These are phyloP conservation scores for Centaurea solstitialis DNA, from an alignment of 129 eudicot genomes.

Conservation along the genomic window DNA sequence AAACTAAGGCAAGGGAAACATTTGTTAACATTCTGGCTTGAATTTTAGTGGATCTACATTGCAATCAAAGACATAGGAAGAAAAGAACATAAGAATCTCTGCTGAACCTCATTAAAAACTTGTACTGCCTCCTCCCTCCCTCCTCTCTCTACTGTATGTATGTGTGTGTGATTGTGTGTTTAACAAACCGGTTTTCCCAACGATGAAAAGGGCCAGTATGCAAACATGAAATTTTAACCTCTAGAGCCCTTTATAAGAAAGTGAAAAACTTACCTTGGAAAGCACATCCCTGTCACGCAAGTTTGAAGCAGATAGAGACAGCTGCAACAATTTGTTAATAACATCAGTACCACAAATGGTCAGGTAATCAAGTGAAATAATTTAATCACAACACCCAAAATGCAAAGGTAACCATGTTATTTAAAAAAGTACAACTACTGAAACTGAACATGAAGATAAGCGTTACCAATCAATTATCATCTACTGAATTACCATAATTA, in stretches of 20 bases:
- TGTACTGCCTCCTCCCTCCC: neutral
- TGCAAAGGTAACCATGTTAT: neutral
- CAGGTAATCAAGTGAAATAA: neutral
- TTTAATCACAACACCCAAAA: conserved; percentile 9
- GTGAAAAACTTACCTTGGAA: conserved; percentile 67
- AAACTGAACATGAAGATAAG: conserved; percentile 18
- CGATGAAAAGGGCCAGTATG: neutral
- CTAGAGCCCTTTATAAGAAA: neutral
- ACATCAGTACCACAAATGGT: conserved; percentile 19
- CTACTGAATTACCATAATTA: neutral
- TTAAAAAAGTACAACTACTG: neutral
- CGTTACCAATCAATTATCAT: neutral
- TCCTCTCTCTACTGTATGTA: no score
- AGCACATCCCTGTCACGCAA: conserved; percentile 89
- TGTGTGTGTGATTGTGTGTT: neutral
- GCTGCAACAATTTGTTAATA: conserved; percentile 46
- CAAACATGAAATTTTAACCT: neutral
- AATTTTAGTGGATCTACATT: no score
- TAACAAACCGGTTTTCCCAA: neutral
- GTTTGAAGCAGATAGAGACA: conserved; percentile 76
- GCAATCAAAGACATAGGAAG: no score
- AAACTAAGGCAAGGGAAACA: no score
- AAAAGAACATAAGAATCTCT: neutral
- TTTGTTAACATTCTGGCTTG: no score
- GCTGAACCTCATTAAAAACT: neutral